Conservation (phyloP, 169 alveolate species). For the Plasmodium yoelii region DNA sequence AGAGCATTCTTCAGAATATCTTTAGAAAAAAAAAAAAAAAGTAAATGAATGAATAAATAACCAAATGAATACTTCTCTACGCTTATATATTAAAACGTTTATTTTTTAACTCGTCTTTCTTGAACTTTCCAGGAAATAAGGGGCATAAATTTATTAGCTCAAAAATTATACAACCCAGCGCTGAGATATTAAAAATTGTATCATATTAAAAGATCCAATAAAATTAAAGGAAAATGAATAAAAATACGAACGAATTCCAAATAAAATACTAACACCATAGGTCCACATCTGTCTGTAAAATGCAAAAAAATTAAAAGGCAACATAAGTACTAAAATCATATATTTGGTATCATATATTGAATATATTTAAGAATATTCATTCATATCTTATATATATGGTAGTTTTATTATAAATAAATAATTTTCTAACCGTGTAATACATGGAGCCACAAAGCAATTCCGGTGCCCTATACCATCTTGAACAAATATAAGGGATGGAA, state of each 20-base stretch:
- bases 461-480: slow-evolving; percentile 87
- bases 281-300: slow-evolving; percentile 65
- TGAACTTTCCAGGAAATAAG: slow-evolving; percentile 68
- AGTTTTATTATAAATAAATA: neutral
- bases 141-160: slow-evolving; percentile 68
- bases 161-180: slow-evolving; percentile 73
- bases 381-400: neutral
- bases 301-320: neutral
- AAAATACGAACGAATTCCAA: neutral
- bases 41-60: neutral
- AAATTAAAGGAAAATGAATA: neutral
- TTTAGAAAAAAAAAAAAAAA: neutral
- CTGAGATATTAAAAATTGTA: neutral
- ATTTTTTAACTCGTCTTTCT: slow-evolving; percentile 51
- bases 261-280: slow-evolving; percentile 67
- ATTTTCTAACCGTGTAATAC: slow-evolving; percentile 77
- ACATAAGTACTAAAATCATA: neutral
- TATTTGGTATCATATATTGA: too few relatives aligned
- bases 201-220: neutral
- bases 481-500: slow-evolving; percentile 85
- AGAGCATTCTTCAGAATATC: slow-evolving; percentile 75
- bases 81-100: neutral
- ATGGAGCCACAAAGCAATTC: slow-evolving; percentile 83
- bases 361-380: neutral
- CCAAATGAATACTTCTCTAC: neutral